phyloP scores from a whole-genome alignment of 495 filamentous ascomycete genomes.

The Pseudoneurospora amorphoporcata region DNA sequence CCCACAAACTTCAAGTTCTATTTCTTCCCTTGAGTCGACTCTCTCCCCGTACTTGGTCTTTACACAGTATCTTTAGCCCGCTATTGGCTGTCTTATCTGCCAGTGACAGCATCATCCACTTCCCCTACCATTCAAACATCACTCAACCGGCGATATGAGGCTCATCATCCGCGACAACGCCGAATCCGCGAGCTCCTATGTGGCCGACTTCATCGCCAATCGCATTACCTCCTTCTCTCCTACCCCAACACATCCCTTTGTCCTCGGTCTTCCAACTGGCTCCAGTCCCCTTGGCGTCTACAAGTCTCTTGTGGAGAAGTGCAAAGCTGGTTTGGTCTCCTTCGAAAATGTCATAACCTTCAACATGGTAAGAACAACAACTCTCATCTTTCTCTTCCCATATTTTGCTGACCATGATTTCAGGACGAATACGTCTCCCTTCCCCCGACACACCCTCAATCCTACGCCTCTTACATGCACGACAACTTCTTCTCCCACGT shows the following conservation, averaged over 20 bases:
- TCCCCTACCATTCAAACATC: neutral
- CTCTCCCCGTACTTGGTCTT: neutral
- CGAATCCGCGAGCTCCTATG: constrained; percentile 55
- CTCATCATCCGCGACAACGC: constrained; percentile 73
- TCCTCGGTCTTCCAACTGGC: constrained; percentile 75
- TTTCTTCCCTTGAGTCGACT: neutral
- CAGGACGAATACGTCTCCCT: constrained; percentile 84
- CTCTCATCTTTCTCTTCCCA: neutral
- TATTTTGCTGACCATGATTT: neutral
- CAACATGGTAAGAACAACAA: constrained; percentile 60
- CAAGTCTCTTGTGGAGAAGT: constrained; percentile 59
- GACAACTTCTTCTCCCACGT: constrained; percentile 84
- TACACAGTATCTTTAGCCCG: neutral
- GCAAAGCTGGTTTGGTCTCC: constrained; percentile 70
- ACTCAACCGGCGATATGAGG: constrained; percentile 45
- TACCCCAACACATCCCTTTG: constrained; percentile 60
- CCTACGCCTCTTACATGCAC: constrained; percentile 88
- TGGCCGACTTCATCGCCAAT: constrained; percentile 74
- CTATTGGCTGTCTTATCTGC: neutral
- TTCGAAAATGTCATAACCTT: constrained; percentile 85
- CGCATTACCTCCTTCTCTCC: constrained; percentile 68
- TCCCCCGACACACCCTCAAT: constrained; percentile 70
- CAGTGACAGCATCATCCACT: neutral
- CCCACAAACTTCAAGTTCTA: neutral
- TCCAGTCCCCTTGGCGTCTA: constrained; percentile 73